Evolutionary conservation across 1,139 yeast species (phyloP), one percentile per base, ranked within the genome.

Genomic region (Debaryomyces coudertii): DNA sequence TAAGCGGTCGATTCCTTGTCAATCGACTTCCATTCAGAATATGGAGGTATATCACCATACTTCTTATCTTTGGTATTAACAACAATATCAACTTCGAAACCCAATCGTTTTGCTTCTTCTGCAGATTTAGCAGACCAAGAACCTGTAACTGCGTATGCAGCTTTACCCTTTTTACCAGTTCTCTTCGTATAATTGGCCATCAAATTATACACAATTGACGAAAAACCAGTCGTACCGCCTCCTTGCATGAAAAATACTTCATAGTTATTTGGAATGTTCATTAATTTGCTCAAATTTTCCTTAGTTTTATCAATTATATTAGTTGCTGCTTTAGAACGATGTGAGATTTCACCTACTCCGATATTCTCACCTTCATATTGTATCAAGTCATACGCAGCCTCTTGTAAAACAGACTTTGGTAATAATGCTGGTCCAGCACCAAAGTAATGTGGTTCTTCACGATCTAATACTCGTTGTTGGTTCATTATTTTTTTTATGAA

Each of bases 371-470:
- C 76, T 47, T 85, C 73, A 66, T 82, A 93, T 56, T 83, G 79
- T 51, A 93, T 65, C 54, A 93, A 74, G 63, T 93, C 98, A 33
- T 67, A 65, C 1, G 97, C 96, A 1, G 98, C 97, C 68, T 88
- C 86, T 65, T 89, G 86, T 44, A 93, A 77, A 3, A 90, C 98
- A 7, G 70, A 65, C 3, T 93, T 83, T 23, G 98, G 97, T 43
- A 93, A 76, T 47, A 85, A 77, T 2, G 99, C 99, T 39, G 99
- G 99, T 9, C 99, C 99, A 22, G 99, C 98, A 47, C 98, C 99
- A 61, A 90, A 93, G 64, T 93, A 89, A 63, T 83, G 76, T 45
- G 95, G 92, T 58, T 83, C 85, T 65, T 77, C 84, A 71, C 95
- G 82, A 33, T 79, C 76, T 46, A 83, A 66, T 14, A 64, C 47